Evolutionary conservation across 768 basidiomycete genomes (phyloP).

Genomic region (Lactarius tabidus): DNA sequence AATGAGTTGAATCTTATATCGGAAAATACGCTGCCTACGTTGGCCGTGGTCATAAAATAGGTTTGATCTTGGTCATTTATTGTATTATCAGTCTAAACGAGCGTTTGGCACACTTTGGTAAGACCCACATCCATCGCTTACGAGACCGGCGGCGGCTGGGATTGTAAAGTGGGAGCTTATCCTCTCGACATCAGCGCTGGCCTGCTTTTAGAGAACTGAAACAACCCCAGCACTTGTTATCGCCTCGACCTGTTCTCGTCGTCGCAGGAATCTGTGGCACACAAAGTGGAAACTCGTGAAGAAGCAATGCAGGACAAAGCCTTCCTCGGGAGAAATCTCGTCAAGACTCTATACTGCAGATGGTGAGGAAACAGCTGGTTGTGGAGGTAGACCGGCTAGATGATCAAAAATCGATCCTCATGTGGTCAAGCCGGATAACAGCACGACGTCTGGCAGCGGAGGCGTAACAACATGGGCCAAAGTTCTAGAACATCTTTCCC

Average conservation of each 20-base stretch:
- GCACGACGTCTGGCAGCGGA: background rate
- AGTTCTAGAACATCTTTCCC: background rate
- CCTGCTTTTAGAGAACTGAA: constrained; percentile 7
- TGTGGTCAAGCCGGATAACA: too few relatives aligned
- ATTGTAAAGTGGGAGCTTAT: constrained; percentile 62
- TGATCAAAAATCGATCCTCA: too few relatives aligned
- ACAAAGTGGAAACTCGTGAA: background rate
- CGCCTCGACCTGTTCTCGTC: constrained; percentile 1
- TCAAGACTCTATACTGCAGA: constrained; percentile 1
- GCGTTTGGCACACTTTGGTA: background rate
- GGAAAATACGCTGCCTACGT: constrained; percentile 37
- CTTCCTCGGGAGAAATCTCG: background rate
- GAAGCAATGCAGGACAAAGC: background rate
- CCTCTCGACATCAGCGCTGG: constrained; percentile 31
- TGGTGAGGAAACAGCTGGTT: background rate
- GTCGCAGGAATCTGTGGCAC: background rate
- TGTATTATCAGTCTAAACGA: constrained; percentile 7
- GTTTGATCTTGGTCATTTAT: constrained; percentile 46
- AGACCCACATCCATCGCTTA: constrained; percentile 55
- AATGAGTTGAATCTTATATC: constrained; percentile 17
- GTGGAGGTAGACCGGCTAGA: background rate
- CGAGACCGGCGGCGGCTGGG: constrained; percentile 56
- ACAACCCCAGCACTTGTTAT: background rate
- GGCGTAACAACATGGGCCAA: background rate
- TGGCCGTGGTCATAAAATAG: constrained; percentile 65